Base-by-base conservation (phyloP, 2,329 filamentous ascomycete species). In the Exophiala spinifera region DNA sequence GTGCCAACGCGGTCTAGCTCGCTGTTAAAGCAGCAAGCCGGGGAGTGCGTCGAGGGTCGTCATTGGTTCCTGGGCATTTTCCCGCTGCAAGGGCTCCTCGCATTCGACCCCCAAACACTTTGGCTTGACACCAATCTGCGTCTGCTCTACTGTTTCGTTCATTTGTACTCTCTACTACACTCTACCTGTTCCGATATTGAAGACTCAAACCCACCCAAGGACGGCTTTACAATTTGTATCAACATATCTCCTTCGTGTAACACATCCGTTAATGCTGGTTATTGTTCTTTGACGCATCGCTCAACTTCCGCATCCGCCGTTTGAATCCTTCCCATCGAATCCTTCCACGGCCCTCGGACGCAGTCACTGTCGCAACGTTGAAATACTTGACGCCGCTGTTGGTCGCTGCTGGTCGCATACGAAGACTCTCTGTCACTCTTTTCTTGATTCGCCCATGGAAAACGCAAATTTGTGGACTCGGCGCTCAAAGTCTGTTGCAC, bases 391-490 rank as follows among this genome's bases (percentile, higher is more conserved):
- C 36, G 4, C 7, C 36, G 36, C 36, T 10, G 14, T 39, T 19
- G 36, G 11, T 5, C 36, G 13, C 17, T 39, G 36, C 34, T 39
- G 34, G n/a, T 14, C 23, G 17, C 31, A 17, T 31, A 20, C 46
- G 21, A 20, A 42, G 19, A 25, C 21, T 20, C 31, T 40, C 56
- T 48, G 14, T 43, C 34, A 14, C 49, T 53, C 36, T 51, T 21
- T 39, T 31, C 23, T 46, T 48, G 56, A 36, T 48, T 64, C 64
- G 65, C 66, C 68, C 65, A 76, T 76, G 74, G 74, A 76, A 72
- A 74, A 75, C 70, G 74, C 74, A 68, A 76, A 76, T 66, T 64
- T 74, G 67, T 77, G 75, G 75, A 77, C 72, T 65, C 70, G 74
- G 64, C 72, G 74, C 66, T 72, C 73, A 60, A 76, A 76, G 74